phyloP scores from a whole-genome alignment of 768 basidiomycete species.

The Lactarius hengduanensis region DNA sequence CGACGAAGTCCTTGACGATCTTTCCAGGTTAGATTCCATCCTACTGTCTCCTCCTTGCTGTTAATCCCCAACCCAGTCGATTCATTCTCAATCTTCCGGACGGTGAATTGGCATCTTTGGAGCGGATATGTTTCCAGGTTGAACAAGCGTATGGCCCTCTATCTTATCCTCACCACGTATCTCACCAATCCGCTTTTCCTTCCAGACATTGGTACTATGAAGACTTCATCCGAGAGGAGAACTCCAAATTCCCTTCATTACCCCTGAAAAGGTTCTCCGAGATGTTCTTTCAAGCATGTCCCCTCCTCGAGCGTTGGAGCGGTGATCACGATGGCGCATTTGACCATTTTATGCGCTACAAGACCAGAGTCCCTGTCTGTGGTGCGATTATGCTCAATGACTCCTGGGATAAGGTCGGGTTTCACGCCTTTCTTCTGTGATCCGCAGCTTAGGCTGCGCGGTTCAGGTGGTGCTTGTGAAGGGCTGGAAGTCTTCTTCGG shows the following conservation, averaged over 20 bases:
- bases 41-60: constrained; percentile 24
- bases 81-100: constrained; percentile 96
- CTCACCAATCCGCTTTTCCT: constrained; percentile 26
- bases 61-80: constrained; percentile 51
- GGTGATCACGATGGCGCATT: constrained; percentile 85
- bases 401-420: constrained; percentile 83
- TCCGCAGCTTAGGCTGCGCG: constrained; percentile 24
- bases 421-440: constrained; percentile 18
- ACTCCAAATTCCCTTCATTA: constrained; percentile 81
- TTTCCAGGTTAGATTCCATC: constrained; percentile 65
- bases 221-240: constrained; percentile 94
- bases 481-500: constrained; percentile 95
- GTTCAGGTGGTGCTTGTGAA: constrained; percentile 92
- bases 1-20: constrained; percentile 87
- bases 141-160: constrained; percentile 86
- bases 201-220: constrained; percentile 99
- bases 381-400: constrained; percentile 95
- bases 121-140: constrained; percentile 96
- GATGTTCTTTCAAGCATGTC: constrained; percentile 83
- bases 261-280: constrained; percentile 92
- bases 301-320: constrained; percentile 78
- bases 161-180: constrained; percentile 16
- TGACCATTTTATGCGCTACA: constrained; percentile 91
- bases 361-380: constrained; percentile 94
- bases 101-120: constrained; percentile 85